phyloP scores from a whole-genome alignment of 2,329 filamentous ascomycete genomes.

The Calonectria hawksworthii region DNA sequence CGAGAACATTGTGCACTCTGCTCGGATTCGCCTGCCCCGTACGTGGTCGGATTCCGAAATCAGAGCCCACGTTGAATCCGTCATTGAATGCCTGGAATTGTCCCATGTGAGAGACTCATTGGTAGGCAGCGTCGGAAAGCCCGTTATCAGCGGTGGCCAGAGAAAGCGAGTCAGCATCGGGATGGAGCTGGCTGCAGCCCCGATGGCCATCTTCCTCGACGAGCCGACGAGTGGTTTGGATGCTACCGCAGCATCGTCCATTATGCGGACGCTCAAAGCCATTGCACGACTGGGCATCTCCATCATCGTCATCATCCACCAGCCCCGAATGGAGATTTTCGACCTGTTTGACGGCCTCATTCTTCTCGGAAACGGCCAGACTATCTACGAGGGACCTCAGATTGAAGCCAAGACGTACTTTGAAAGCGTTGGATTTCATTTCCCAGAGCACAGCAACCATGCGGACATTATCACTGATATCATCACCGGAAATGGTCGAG shows the following conservation, averaged over 20 bases:
- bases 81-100: constrained; percentile 68
- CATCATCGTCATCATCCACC: constrained; percentile 71
- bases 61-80: constrained; percentile 65
- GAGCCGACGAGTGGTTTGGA: constrained; percentile 69
- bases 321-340: constrained; percentile 72
- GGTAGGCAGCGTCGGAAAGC: constrained; percentile 65
- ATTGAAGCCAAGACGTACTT: constrained; percentile 63
- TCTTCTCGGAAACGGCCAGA: constrained; percentile 67
- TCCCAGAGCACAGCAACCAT: constrained; percentile 64
- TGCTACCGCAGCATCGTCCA: constrained; percentile 67
- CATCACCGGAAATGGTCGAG: constrained; percentile 68
- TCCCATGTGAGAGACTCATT: constrained; percentile 65
- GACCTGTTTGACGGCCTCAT: constrained; percentile 69
- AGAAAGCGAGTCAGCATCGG: constrained; percentile 72
- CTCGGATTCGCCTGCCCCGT: constrained; percentile 65
- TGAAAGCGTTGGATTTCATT: constrained; percentile 64
- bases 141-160: constrained; percentile 70
- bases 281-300: constrained; percentile 69
- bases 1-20: constrained; percentile 74
- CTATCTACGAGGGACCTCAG: constrained; percentile 67
- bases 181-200: constrained; percentile 69
- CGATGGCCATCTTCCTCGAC: constrained; percentile 68
- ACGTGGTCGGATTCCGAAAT: constrained; percentile 65
- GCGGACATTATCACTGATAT: constrained; percentile 74
- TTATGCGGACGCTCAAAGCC: constrained; percentile 67